Evolutionary conservation across 441 rosid species (phyloP).

Genomic region (Adansonia madagascariensis): DNA sequence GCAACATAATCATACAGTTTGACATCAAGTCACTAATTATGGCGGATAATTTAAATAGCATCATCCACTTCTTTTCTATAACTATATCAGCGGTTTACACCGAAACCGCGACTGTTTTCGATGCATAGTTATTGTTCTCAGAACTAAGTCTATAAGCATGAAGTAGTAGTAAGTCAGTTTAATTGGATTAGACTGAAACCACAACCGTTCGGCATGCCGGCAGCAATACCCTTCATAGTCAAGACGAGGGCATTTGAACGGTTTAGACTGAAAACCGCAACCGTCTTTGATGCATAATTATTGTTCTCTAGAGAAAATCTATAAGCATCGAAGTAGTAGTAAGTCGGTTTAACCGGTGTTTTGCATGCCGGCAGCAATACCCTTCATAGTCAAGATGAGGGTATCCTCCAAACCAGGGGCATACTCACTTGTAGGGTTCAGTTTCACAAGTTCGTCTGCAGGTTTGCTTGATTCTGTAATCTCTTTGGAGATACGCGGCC

Average conservation of each 20-base stretch:
- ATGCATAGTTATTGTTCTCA: neutral
- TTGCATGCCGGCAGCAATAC: slow-evolving; percentile 91
- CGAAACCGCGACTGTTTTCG: neutral
- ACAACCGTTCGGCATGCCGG: slow-evolving; percentile 69
- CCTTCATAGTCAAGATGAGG: slow-evolving; percentile 95
- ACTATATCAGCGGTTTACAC: neutral
- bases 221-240: slow-evolving; percentile 96
- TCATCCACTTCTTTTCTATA: neutral
- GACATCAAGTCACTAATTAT: neutral
- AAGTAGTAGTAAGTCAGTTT: neutral
- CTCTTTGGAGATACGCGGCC: slow-evolving; percentile 80
- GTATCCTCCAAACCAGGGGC: slow-evolving; percentile 94
- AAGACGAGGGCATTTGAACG: slow-evolving; percentile 65
- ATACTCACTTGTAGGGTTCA: slow-evolving; percentile 80
- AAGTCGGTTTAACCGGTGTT: slow-evolving; percentile 69
- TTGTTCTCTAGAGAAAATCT: too few species aligned
- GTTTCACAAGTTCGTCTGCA: slow-evolving; percentile 67
- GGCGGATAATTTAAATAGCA: neutral
- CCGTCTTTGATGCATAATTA: too few species aligned
- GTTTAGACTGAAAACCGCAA: too few species aligned
- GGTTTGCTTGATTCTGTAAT: slow-evolving; percentile 65
- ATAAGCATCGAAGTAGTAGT: too few species aligned
- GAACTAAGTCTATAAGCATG: neutral
- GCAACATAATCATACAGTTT: neutral
- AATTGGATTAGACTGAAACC: too few species aligned